phyloP scores from a whole-genome alignment of 1,284 basidiomycete species.

The Microstroma glucosiphilum region DNA sequence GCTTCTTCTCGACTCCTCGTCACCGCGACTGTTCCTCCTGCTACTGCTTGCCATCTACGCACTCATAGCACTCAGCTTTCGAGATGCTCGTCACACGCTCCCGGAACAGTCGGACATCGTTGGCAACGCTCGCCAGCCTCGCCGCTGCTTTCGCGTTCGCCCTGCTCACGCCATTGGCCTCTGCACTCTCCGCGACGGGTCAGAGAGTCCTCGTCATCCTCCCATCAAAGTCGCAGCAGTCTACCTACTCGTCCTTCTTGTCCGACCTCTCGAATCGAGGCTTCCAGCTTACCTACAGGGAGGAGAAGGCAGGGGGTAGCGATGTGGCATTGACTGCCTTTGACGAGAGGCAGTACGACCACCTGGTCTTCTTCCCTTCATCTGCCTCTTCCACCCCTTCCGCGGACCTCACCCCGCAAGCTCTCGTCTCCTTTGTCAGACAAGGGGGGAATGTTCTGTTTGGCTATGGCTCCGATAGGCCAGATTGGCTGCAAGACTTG shows the following conservation, averaged over 20 bases:
- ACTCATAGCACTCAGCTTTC: no score
- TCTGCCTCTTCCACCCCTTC: constrained; percentile 59
- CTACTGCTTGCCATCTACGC: no score
- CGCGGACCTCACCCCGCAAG: constrained; percentile 73
- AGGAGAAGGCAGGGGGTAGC: constrained; percentile 14
- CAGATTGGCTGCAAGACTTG: constrained; percentile 55
- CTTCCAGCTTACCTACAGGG: constrained; percentile 24
- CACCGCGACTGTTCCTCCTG: no score
- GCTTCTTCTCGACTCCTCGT: no score
- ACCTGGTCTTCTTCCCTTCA: constrained; percentile 36
- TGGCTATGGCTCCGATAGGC: constrained; percentile 62
- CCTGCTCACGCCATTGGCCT: neutral
- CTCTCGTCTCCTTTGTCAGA: constrained; percentile 67
- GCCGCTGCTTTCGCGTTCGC: no score
- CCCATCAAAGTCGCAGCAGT: constrained; percentile 16
- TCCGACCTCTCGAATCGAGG: constrained; percentile 26
- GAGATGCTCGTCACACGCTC: no score
- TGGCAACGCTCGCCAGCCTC: no score
- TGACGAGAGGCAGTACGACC: constrained; percentile 42
- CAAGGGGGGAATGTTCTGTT: constrained; percentile 72
- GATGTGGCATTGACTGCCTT: constrained; percentile 28
- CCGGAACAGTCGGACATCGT: no score
- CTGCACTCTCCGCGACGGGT: constrained; percentile 29
- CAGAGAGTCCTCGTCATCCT: constrained; percentile 35
- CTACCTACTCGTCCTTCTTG: constrained; percentile 23